Conservation (phyloP, 179 eudicot species). For the Heliamphora pulchella region DNA sequence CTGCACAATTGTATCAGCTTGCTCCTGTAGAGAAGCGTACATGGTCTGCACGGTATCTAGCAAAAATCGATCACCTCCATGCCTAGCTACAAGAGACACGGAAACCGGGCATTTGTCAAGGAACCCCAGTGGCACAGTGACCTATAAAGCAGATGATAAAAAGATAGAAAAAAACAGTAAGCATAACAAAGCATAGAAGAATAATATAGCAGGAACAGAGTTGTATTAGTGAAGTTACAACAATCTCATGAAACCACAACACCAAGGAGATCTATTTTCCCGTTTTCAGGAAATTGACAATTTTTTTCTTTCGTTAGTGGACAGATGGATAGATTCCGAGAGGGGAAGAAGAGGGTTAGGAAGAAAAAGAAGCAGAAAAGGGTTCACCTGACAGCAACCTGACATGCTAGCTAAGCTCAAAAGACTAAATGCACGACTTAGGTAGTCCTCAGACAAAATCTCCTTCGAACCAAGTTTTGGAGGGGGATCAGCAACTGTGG, state of each 20-base stretch:
- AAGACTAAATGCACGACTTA: slow-evolving; percentile 50
- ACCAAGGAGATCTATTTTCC: neutral
- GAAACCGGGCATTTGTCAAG: slow-evolving; percentile 77
- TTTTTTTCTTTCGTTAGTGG: neutral
- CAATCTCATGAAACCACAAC: neutral
- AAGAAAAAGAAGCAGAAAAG: slow-evolving; percentile 9
- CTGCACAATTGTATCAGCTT: slow-evolving; percentile 44
- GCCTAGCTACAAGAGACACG: slow-evolving; percentile 74
- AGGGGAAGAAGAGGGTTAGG: neutral
- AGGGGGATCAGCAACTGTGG: slow-evolving; percentile 64
- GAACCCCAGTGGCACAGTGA: slow-evolving; percentile 65
- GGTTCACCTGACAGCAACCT: slow-evolving; percentile 90
- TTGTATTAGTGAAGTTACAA: neutral
- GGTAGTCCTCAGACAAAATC: slow-evolving; percentile 49
- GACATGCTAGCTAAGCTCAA: slow-evolving; percentile 78
- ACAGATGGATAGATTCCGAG: neutral
- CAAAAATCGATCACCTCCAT: slow-evolving; percentile 87
- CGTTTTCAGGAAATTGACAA: too few relatives aligned
- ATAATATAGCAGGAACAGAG: neutral
- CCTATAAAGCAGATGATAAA: slow-evolving; percentile 36
- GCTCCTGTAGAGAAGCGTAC: slow-evolving; percentile 60
- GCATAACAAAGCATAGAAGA: neutral
- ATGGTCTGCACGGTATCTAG: slow-evolving; percentile 61
- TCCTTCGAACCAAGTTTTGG: slow-evolving; percentile 75
- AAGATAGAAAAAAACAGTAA: neutral